Evolutionary conservation across 345 rosid species (phyloP), one percentile per base, ranked within the genome.

Genomic region (Acer saccharum): DNA sequence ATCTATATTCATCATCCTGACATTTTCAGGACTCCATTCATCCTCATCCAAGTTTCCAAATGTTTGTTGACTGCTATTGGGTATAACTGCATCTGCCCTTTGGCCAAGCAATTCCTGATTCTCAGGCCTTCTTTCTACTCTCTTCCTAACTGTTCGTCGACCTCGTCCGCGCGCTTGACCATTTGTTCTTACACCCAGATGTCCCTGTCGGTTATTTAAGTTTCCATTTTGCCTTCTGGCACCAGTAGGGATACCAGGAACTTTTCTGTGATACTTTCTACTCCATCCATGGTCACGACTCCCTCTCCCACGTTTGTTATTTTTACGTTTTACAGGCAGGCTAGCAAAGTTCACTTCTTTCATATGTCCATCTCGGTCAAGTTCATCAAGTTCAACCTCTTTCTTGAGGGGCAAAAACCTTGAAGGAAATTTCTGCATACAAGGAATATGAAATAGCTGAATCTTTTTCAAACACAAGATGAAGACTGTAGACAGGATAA

Each of bases 111-210:
- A 66, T 41, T 78, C 65, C 35, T 78, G 78, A 39, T 81, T 82
- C 27, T 63, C 83, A 35, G 64, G 68, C 76, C 71, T 82, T 84
- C 86, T 90, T 65, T 89, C 98, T 23, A 89, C 84, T 82, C 97
- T 90, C 90, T 83, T 97, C 77, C 99, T 87, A 76, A 89, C 88
- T 0, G 99, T 97, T 46, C 98, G 81, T 10, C 91, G 95, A 58
- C 99, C 98, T 48, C 96, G 85, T 73, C 90, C 89, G 69, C 89
- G 79, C 60, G 73, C 77, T 81, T 78, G 91, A 52, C 88, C 83
- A 73, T 82, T 83, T 57, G 83, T 77, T 77, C 82, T 80, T 68
- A 78, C 79, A 18, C 77, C 84, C 81, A 79, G 94, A 76, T 83
- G 90, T 80, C 84, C 81, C n/a, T 74, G 75, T 25, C 80, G 84